Evolutionary conservation across 306 rosid species (phyloP).

Genomic region (Cucurbita argyrosperma): DNA sequence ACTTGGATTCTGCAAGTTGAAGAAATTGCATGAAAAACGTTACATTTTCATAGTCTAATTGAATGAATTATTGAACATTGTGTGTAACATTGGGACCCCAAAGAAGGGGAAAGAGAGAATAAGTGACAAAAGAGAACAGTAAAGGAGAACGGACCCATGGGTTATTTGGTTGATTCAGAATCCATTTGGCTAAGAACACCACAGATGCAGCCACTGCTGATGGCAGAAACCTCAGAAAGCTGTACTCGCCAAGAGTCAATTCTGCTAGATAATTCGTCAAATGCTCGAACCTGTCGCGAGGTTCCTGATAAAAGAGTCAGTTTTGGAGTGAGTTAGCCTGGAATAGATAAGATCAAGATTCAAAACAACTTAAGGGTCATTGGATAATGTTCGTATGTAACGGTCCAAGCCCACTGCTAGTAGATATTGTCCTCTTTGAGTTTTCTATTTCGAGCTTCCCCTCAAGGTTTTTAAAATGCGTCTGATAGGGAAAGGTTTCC

Average conservation of each 20-base stretch:
- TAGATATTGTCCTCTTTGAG: no score
- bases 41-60: not conserved
- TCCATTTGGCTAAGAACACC: slow-evolving; percentile 90
- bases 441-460: no score
- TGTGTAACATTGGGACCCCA: not conserved
- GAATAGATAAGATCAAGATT: not conserved
- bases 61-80: not conserved
- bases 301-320: slow-evolving; percentile 26
- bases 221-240: slow-evolving; percentile 64
- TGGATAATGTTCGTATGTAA: not conserved
- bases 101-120: not conserved
- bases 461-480: no score
- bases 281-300: slow-evolving; percentile 45
- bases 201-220: slow-evolving; percentile 78
- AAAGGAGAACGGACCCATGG: slow-evolving; percentile 45
- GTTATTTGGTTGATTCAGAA: slow-evolving; percentile 46
- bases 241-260: slow-evolving; percentile 60
- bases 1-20: slow-evolving; percentile 42
- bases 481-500: no score
- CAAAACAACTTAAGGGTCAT: not conserved
- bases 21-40: not conserved
- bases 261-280: slow-evolving; percentile 77
- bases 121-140: not conserved
- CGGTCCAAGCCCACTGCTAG: no score
- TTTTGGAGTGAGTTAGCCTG: not conserved